Evolutionary conservation across 768 basidiomycete species (phyloP).

Genomic region (Tylopilus sp.): DNA sequence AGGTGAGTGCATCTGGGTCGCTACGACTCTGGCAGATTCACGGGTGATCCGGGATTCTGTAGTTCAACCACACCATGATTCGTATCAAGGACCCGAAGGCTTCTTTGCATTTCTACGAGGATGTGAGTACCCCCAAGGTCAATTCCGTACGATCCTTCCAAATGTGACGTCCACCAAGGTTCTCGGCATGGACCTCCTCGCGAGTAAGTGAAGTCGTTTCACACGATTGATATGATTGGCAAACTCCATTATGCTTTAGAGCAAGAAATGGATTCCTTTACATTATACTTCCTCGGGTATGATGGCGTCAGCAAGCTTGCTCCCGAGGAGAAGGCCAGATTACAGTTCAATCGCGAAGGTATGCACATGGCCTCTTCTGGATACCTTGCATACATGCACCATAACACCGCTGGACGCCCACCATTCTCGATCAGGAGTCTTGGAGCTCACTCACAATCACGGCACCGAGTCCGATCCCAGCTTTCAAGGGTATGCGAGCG

Average conservation of each 20-base stretch:
- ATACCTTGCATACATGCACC: not conserved
- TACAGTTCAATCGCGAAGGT: conserved; percentile 67
- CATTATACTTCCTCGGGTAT: conserved; percentile 85
- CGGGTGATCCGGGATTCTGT: not conserved
- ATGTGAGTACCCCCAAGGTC: conserved; percentile 38
- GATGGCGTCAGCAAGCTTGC: conserved; percentile 45
- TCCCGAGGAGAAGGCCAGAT: conserved; percentile 48
- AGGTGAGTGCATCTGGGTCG: conserved; percentile 34
- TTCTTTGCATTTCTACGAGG: conserved; percentile 78
- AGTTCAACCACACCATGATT: conserved; percentile 89
- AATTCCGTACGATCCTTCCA: not conserved
- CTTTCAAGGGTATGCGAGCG: conserved; percentile 81
- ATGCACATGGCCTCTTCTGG: not conserved
- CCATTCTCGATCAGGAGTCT: conserved; percentile 47
- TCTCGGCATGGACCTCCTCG: conserved; percentile 76
- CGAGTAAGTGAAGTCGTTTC: conserved; percentile 34
- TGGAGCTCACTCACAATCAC: conserved; percentile 88
- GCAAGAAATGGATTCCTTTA: conserved; percentile 56
- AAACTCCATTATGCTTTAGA: conserved; percentile 34
- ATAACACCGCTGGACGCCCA: not conserved
- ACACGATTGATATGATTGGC: not conserved
- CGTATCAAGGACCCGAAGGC: conserved; percentile 83
- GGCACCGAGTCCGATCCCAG: conserved; percentile 78
- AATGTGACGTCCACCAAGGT: conserved; percentile 31
- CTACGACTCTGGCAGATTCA: not conserved